Conservation (phyloP, 805 yeast species). For the Jamesozyma spencerorum region DNA sequence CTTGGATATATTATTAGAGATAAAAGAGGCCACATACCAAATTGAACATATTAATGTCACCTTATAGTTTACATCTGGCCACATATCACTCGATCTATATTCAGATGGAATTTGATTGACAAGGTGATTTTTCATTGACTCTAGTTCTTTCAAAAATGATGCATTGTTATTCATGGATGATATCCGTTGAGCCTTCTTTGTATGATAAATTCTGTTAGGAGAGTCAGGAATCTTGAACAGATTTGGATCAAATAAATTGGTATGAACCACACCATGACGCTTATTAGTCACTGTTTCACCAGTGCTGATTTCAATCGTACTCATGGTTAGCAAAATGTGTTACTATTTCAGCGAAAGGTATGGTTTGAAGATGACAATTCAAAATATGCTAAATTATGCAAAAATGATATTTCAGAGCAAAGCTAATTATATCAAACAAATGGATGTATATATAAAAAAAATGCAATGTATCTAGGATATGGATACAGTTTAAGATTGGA, state of each 20-base stretch:
- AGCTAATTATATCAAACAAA: too few relatives aligned
- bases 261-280: slow-evolving; percentile 14
- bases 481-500: too few relatives aligned
- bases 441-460: too few relatives aligned
- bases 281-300: slow-evolving; percentile 1
- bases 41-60: slow-evolving; percentile 49
- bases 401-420: background rate
- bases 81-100: background rate
- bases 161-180: background rate
- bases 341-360: too few relatives aligned
- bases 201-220: slow-evolving; percentile 9
- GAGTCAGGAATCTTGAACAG: slow-evolving; percentile 12
- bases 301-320: background rate
- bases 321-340: background rate
- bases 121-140: background rate
- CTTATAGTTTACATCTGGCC: slow-evolving; percentile 34
- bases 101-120: background rate
- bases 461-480: too few relatives aligned
- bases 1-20: slow-evolving; percentile 76
- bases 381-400: background rate
- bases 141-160: background rate
- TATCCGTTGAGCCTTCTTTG: slow-evolving; percentile 2
- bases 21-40: slow-evolving; percentile 77
- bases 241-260: slow-evolving; percentile 19
- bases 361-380: background rate